Conservation (phyloP, 176 grass and related monocot species). For the Miscanthus lutarioriparius region DNA sequence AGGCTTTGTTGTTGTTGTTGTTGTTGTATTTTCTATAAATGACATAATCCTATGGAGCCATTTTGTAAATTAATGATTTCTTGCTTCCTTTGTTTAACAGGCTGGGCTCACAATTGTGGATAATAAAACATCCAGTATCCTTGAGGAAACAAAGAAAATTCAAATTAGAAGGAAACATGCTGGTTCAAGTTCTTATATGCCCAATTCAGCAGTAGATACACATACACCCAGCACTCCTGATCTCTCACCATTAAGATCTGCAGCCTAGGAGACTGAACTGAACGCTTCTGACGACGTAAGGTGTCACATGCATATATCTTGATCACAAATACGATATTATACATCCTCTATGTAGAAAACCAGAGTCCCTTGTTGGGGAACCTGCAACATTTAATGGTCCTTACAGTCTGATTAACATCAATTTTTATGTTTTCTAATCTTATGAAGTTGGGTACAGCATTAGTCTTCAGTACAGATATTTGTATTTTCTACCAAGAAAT, state of each 20-base stretch:
- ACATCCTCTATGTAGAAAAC: neutral
- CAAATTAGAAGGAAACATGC: slow-evolving; percentile 45
- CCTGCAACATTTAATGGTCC: neutral
- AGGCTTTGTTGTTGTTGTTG: too few species aligned
- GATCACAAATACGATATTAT: neutral
- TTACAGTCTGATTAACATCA: neutral
- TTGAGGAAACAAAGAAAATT: slow-evolving; percentile 65
- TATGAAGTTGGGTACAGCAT: neutral
- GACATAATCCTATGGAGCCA: neutral
- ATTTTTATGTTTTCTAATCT: neutral
- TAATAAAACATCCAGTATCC: slow-evolving; percentile 50
- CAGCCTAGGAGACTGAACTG: slow-evolving; percentile 35
- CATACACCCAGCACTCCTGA: slow-evolving; percentile 21
- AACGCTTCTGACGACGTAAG: slow-evolving; percentile 69
- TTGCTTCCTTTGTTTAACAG: slow-evolving; percentile 27
- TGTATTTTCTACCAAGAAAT: neutral
- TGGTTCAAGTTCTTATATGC: slow-evolving; percentile 20
- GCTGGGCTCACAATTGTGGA: slow-evolving; percentile 46
- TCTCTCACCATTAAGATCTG: slow-evolving; percentile 20
- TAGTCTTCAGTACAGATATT: neutral
- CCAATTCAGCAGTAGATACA: slow-evolving; percentile 17
- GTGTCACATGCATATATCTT: slow-evolving; percentile 45
- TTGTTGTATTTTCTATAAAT: too few species aligned
- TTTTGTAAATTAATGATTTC: neutral
- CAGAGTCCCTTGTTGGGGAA: too few species aligned